Evolutionary conservation across 441 rosid genomes (phyloP).

Genomic region (Mallotus japonicus): DNA sequence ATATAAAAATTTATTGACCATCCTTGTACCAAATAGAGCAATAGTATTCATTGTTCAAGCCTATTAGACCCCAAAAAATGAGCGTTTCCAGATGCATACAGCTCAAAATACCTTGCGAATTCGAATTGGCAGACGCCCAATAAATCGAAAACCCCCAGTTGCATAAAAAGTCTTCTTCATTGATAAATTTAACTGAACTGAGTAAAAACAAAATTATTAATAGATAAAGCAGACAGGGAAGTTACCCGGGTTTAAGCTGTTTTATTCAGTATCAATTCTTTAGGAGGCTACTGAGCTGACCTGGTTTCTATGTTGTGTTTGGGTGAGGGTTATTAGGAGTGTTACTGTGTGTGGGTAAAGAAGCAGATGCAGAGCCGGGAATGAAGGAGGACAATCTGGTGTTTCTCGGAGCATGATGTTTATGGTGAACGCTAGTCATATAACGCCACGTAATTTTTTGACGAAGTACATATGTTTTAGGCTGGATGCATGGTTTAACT

Average conservation of each 20-base stretch:
- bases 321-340: neutral
- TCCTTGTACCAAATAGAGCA: conserved; percentile 39
- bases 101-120: neutral
- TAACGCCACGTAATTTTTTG: too few species aligned
- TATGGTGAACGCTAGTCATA: too few species aligned
- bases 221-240: neutral
- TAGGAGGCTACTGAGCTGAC: neutral
- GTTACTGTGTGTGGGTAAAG: neutral
- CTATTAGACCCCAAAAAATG: conserved; percentile 22
- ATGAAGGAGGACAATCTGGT: too few species aligned
- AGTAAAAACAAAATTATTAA: neutral
- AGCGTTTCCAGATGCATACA: conserved; percentile 14
- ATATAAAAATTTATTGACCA: conserved; percentile 41
- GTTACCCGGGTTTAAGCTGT: conserved; percentile 19
- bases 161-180: conserved; percentile 7
- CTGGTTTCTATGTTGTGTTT: neutral
- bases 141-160: conserved; percentile 22
- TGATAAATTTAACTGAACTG: neutral
- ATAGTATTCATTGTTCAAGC: conserved; percentile 47
- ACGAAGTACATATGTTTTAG: too few species aligned
- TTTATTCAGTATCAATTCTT: neutral
- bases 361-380: neutral
- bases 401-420: too few species aligned
- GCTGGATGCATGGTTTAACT: too few species aligned
- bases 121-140: conserved; percentile 37